These are phyloP conservation scores for Borovskyia barvae DNA, from an alignment of 208 protist species.

Conservation along the genomic window DNA sequence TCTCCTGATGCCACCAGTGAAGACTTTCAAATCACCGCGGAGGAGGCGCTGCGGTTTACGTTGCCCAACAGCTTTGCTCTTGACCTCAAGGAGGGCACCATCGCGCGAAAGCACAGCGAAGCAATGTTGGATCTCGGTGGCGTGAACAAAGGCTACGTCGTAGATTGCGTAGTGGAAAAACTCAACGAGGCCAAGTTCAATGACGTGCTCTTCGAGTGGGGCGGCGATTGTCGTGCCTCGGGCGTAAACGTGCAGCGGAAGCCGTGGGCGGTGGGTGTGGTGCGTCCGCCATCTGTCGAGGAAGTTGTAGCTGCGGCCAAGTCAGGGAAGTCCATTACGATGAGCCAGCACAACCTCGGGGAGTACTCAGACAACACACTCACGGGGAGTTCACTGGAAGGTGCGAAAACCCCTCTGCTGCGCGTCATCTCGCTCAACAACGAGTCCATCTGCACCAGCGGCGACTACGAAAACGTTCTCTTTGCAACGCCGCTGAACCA, in stretches of 20 bases:
- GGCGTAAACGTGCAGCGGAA: slow-evolving; percentile 37
- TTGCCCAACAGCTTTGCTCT: slow-evolving; percentile 43
- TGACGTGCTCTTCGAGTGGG: slow-evolving; percentile 61
- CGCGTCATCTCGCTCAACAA: slow-evolving; percentile 56
- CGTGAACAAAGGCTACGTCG: slow-evolving; percentile 60
- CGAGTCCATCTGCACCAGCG: slow-evolving; percentile 59
- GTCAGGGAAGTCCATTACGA: slow-evolving; percentile 23
- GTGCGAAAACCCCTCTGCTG: no score
- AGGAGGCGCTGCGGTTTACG: slow-evolving; percentile 22
- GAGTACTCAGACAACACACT: slow-evolving; percentile 47
- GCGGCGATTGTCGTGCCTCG: slow-evolving; percentile 42
- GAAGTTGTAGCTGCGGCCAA: slow-evolving; percentile 25
- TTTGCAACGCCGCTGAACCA: slow-evolving; percentile 15
- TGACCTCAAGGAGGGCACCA: slow-evolving; percentile 35
- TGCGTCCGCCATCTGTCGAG: slow-evolving; percentile 41
- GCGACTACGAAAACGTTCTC: slow-evolving; percentile 67
- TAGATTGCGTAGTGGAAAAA: slow-evolving; percentile 54
- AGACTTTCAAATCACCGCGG: slow-evolving; percentile 24
- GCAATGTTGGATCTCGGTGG: slow-evolving; percentile 54
- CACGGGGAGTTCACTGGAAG: no score
- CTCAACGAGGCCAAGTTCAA: slow-evolving; percentile 29
- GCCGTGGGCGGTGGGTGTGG: slow-evolving; percentile 53
- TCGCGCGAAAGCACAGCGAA: slow-evolving; percentile 42
- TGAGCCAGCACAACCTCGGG: slow-evolving; percentile 55
- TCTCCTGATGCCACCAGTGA: slow-evolving; percentile 5